Percentiles rank a stretch among this genome's conserved stretches.
phyloP scores from a whole-genome alignment of 177 flowering plant species.

The Vitis hybrid region DNA sequence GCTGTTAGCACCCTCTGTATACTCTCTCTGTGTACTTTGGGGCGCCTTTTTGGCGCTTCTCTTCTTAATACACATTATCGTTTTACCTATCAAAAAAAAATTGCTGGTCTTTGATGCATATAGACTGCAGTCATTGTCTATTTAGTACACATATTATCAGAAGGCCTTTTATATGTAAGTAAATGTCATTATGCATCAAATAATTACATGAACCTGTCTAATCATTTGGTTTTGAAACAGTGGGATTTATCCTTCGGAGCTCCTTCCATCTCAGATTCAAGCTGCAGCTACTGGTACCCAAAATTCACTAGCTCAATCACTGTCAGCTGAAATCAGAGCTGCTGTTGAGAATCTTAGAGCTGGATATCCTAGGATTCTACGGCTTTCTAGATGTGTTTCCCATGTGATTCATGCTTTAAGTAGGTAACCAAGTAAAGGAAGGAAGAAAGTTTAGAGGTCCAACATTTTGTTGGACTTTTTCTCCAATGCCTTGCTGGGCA shows the following conservation, averaged over 20 bases:
- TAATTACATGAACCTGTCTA: not conserved
- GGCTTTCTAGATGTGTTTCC: constrained; percentile 47
- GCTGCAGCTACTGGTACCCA: not conserved
- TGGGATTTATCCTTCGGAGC: constrained; percentile 57
- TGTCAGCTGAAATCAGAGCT: constrained; percentile 31
- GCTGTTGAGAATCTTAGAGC: constrained; percentile 28
- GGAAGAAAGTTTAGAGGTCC: not conserved
- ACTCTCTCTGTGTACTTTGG: no score
- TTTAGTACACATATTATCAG: no score
- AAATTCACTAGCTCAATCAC: no score
- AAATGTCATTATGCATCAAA: not conserved
- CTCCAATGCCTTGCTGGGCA: no score
- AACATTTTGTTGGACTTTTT: no score
- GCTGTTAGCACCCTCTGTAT: no score
- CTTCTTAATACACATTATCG: no score
- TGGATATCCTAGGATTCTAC: constrained; percentile 45
- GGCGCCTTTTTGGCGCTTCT: no score
- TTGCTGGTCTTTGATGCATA: no score
- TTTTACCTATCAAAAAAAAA: no score
- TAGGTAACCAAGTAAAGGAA: not conserved
- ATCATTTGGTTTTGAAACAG: constrained; percentile 34
- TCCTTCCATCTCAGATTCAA: constrained; percentile 37
- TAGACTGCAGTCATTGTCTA: not conserved
- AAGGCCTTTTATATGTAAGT: no score
- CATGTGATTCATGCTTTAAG: constrained; percentile 28